Evolutionary conservation across 2,329 filamentous ascomycete genomes (phyloP), one percentile per base, ranked within the genome.

Genomic region (Colletotrichum sublineola): DNA sequence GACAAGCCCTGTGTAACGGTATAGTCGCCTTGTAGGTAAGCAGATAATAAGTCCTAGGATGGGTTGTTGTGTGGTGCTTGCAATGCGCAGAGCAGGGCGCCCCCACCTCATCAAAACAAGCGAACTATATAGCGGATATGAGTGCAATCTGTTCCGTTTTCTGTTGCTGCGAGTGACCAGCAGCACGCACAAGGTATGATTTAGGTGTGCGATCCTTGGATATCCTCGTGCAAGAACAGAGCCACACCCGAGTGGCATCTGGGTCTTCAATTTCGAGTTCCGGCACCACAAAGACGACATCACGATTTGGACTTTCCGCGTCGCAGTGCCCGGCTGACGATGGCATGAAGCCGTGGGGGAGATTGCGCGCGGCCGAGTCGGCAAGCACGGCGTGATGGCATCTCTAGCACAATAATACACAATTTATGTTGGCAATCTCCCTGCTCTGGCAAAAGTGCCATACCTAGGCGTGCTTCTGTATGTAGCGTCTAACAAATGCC

Each of bases 351-450:
- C 14, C 24, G 24, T 24, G 24, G 24, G 24, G 24, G 24, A 24
- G 24, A 24, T 24, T 24, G 24, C 24, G 24, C 24, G 24, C 24
- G 46, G 33, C 36, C 48, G 9, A 36, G 36, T 42, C 48, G 44
- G 58, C 55, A 58, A 44, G 12, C 33, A 18, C 56, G 60, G 42
- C 44, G 3, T 29, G 24, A 60, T 18, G 48, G 42, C 33, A 55
- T 31, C 50, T 58, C 24, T 40, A 50, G 68, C 40, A 61, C 55
- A 67, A 48, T 29, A 8, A 40, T 20, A 50, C 48, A 67, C 63
- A 67, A 33, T 36, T 20, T 24, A 42, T 66, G n/a, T 15, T 18
- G 38, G 68, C 53, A 69, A 65, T 60, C 46, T 65, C 61, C 60
- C 18, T 60, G 15, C 53, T 64, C 42, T 69, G 53, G 55, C 55